These are phyloP conservation scores for Vigna radiata DNA, from an alignment of 306 rosid genomes.

Conservation along the genomic window DNA sequence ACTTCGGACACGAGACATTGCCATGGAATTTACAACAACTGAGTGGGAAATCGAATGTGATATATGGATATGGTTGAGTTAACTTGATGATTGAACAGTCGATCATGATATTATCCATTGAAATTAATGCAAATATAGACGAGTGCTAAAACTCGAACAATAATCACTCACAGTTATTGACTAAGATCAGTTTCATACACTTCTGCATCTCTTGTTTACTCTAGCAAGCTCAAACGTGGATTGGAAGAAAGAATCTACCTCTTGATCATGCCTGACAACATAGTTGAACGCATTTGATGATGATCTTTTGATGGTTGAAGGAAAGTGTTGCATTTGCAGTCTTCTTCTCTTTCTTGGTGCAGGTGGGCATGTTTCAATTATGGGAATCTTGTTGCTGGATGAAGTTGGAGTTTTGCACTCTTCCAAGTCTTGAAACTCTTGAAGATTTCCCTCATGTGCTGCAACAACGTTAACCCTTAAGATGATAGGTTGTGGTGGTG, in stretches of 20 bases:
- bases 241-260: slow-evolving; percentile 65
- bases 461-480: not conserved
- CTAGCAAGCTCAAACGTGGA: slow-evolving; percentile 48
- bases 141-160: not conserved
- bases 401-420: slow-evolving; percentile 64
- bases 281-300: slow-evolving; percentile 39
- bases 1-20: not conserved
- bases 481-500: not conserved
- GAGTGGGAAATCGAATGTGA: not conserved
- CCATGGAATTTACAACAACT: not conserved
- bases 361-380: slow-evolving; percentile 53
- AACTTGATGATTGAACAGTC: not conserved
- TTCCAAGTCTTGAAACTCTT: slow-evolving; percentile 46
- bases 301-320: slow-evolving; percentile 46
- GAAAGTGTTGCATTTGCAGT: not conserved
- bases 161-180: not conserved
- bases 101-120: not conserved
- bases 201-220: slow-evolving; percentile 54
- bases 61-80: not conserved
- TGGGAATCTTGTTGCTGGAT: slow-evolving; percentile 48
- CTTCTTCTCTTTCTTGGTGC: slow-evolving; percentile 60
- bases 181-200: slow-evolving; percentile 46
- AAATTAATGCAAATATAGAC: not conserved
- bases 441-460: not conserved
- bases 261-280: slow-evolving; percentile 47